Evolutionary conservation across 305 asterid species (phyloP).

Genomic region (Solanum hybrid): DNA sequence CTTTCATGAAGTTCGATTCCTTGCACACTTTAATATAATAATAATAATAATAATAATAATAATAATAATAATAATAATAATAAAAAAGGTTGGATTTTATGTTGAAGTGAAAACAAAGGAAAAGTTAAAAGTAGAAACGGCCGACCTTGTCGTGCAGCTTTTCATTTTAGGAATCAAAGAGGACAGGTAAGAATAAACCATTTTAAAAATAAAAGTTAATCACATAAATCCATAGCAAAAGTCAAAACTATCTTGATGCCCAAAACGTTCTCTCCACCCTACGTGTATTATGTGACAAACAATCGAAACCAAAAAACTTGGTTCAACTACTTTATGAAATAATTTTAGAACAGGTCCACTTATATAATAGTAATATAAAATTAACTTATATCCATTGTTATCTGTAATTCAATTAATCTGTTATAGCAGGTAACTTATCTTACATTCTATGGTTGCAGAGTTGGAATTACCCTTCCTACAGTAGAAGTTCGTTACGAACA

Average conservation of each 20-base stretch:
- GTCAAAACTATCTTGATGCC: neutral
- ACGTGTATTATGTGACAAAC: neutral
- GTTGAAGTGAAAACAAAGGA: neutral
- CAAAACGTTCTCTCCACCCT: neutral
- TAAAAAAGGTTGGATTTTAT: neutral
- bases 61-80: too few species aligned
- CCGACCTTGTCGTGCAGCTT: neutral
- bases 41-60: too few species aligned
- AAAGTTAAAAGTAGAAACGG: neutral
- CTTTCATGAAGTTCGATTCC: too few species aligned
- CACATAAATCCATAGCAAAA: neutral
- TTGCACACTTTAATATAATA: too few species aligned
- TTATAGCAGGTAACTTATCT: neutral
- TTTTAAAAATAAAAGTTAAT: neutral
- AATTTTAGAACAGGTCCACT: neutral
- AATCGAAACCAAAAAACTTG: neutral
- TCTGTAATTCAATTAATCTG: neutral
- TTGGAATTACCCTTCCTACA: slow-evolving; percentile 47
- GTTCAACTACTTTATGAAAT: neutral
- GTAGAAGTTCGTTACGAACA: slow-evolving; percentile 45
- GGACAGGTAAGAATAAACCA: neutral
- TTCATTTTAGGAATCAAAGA: neutral
- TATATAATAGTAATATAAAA: too few species aligned
- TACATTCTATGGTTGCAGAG: slow-evolving; percentile 21
- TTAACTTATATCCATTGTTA: neutral